These are phyloP conservation scores for Boletus edulis DNA, from an alignment of 768 basidiomycete genomes.

Conservation along the genomic window DNA sequence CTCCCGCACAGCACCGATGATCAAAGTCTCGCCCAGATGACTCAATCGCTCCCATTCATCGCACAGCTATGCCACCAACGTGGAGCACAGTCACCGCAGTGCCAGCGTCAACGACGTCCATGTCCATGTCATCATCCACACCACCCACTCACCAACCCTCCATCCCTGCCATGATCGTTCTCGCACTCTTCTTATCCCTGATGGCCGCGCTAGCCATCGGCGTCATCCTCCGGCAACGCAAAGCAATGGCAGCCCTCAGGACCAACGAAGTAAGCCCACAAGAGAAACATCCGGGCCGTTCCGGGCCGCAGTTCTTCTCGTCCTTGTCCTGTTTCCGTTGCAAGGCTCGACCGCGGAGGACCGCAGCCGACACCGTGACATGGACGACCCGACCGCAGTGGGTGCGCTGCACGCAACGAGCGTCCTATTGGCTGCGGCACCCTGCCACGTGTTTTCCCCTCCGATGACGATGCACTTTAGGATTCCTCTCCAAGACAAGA, in stretches of 20 bases:
- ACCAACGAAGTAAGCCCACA: not conserved
- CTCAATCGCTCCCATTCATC: not conserved
- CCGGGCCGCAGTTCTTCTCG: too few species aligned
- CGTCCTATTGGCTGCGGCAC: slow-evolving; percentile 25
- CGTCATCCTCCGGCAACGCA: slow-evolving; percentile 22
- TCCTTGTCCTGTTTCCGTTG: too few species aligned
- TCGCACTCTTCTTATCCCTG: slow-evolving; percentile 14
- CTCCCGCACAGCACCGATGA: slow-evolving; percentile 2
- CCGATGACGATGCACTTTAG: slow-evolving; percentile 24
- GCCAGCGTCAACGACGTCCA: not conserved
- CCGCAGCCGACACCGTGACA: not conserved
- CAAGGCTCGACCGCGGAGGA: not conserved
- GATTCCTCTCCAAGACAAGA: slow-evolving; percentile 17
- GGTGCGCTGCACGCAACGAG: slow-evolving; percentile 22
- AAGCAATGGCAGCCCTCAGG: not conserved
- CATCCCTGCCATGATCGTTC: slow-evolving; percentile 19
- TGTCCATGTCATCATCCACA: not conserved
- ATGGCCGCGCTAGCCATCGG: slow-evolving; percentile 20
- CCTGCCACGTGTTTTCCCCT: slow-evolving; percentile 18
- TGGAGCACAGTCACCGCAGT: slow-evolving; percentile 1
- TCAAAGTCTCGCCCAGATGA: not conserved
- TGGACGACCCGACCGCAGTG: slow-evolving; percentile 13
- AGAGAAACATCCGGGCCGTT: not conserved
- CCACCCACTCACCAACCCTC: slow-evolving; percentile 9
- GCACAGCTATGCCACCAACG: slow-evolving; percentile 17